Conservation (phyloP, 2,329 filamentous ascomycete species). For the Dryadomyces quercivorus region DNA sequence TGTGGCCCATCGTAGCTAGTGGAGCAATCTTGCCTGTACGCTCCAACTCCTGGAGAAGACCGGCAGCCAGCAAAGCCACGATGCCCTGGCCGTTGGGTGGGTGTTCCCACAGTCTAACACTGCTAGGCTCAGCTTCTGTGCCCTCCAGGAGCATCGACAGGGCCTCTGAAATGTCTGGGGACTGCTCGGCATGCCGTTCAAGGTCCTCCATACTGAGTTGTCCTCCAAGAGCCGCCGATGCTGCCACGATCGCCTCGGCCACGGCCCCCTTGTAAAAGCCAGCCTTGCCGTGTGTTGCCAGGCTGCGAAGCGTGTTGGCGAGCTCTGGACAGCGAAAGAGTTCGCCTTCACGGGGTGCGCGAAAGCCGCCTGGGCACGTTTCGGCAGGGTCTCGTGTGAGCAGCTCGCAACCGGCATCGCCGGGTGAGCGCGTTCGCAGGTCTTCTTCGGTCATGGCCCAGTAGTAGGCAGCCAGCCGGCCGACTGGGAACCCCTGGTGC, state of each 20-base stretch:
- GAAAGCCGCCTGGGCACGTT: constrained; percentile 47
- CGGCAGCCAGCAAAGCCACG: constrained; percentile 82
- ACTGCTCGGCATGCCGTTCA: constrained; percentile 48
- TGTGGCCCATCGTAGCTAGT: constrained; percentile 61
- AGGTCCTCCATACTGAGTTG: constrained; percentile 69
- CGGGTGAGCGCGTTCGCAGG: constrained; percentile 50
- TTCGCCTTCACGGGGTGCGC: constrained; percentile 67
- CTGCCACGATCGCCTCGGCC: constrained; percentile 67
- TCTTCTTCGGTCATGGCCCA: constrained; percentile 15
- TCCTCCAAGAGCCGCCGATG: constrained; percentile 61
- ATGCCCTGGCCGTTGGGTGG: constrained; percentile 93
- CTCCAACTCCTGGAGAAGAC: constrained; percentile 78
- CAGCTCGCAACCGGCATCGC: constrained; percentile 60
- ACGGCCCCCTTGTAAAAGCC: constrained; percentile 82
- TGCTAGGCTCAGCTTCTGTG: constrained; percentile 28
- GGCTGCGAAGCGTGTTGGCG: constrained; percentile 62
- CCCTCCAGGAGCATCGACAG: constrained; percentile 59
- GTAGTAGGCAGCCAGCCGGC: constrained; percentile 43
- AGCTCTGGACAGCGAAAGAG: constrained; percentile 73
- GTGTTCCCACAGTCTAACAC: constrained; percentile 80
- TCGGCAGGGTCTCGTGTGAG: constrained; percentile 62
- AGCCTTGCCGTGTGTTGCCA: constrained; percentile 68
- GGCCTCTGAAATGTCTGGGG: constrained; percentile 29
- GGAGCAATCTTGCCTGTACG: constrained; percentile 58
- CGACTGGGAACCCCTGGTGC: constrained; percentile 78